Base-by-base conservation (phyloP, 1,284 basidiomycete genomes). In the Sanghuangporus weigelae region DNA sequence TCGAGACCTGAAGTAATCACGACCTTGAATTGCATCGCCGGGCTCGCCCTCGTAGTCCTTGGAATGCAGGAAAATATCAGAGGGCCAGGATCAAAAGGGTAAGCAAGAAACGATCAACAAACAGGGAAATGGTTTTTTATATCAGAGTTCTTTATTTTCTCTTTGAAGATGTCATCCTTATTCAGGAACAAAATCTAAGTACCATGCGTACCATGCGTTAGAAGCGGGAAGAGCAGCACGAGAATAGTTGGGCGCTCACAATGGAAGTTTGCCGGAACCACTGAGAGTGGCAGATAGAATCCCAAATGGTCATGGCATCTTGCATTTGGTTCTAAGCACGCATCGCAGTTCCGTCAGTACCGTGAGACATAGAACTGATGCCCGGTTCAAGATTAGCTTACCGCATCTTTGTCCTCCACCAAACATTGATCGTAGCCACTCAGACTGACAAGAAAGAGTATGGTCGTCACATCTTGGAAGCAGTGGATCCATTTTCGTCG, bases 301-400 rank as follows among this genome's bases (percentile, higher is more conserved):
- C 94, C 86, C 94, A 97, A 55, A 97, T 93, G 57, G 93, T 93
- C 83, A 97, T 88, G 0, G 95, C 92, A 71, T 96, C 95, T 77
- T 95, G 90, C 94, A 97, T 96, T 88, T 92, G 93, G 75, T 93
- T 95, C 90, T 93, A 69, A 11, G 65, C 36, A 21, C 19, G 35
- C 26, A 56, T 31, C 50, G 53, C 53, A 54, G 53, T 38, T 38
- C 53, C 12, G 35, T 54, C 26, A 38, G n/a, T 42, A 51, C 42
- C 56, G 50, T 53, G 61, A 65, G 42, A 60, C 11, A 42, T 14
- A 21, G 31, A 35, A 60, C 26, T 60, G 40, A 54, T 8, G n/a
- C 23, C 10, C 36, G 57, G 46, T 31, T 39, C 14, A 44, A 21
- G 14, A 44, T 14, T 44, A 48, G 79, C 88, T 64, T 72, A 93